Evolutionary conservation across 305 asterid species (phyloP).

Genomic region (Solanum hybrid): DNA sequence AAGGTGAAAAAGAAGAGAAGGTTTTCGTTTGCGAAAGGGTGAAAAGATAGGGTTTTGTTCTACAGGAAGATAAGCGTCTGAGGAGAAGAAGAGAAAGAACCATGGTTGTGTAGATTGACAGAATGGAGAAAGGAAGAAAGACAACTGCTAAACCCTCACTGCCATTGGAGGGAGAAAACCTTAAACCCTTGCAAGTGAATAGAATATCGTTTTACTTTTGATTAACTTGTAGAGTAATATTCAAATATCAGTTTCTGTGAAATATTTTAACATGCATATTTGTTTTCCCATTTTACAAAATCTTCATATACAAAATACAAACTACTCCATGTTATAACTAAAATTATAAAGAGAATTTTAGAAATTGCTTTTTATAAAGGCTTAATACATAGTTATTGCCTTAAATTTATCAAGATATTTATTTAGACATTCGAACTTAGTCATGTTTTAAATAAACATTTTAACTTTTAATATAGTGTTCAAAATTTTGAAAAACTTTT

Average conservation of each 20-base stretch:
- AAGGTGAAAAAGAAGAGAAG: constrained; percentile 32
- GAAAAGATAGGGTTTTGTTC: constrained; percentile 10
- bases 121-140: not conserved
- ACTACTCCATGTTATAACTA: not conserved
- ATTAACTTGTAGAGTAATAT: not conserved
- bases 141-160: not conserved
- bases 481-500: not conserved
- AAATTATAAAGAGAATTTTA: not conserved
- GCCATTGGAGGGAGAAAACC: not conserved
- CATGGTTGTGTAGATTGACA: constrained; percentile 1
- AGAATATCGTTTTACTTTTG: not conserved
- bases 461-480: not conserved
- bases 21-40: constrained; percentile 9
- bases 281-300: not conserved
- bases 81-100: constrained; percentile 5
- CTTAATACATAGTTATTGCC: not conserved
- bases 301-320: not conserved
- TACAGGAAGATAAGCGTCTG: constrained; percentile 1
- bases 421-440: not conserved
- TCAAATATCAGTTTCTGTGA: not conserved
- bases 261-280: not conserved
- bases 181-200: not conserved
- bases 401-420: not conserved
- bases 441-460: not conserved
- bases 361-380: not conserved